Evolutionary conservation across 768 basidiomycete genomes (phyloP).

Genomic region (Gymnopilus dilepis): DNA sequence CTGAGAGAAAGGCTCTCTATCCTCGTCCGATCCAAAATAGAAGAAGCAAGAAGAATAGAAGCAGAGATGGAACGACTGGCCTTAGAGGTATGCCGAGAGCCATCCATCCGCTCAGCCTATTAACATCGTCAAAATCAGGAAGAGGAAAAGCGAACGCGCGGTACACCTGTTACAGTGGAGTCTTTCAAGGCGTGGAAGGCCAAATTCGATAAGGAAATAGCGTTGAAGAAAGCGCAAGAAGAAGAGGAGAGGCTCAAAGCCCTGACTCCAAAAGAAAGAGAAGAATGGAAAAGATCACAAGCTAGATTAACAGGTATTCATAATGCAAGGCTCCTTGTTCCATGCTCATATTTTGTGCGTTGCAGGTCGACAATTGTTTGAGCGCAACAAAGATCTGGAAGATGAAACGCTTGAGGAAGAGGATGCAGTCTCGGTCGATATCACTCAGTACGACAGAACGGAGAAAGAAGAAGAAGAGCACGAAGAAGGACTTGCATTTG

Average conservation of each 20-base stretch:
- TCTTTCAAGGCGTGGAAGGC: constrained; percentile 84
- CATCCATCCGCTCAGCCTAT: background rate
- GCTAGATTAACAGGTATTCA: constrained; percentile 71
- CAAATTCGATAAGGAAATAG: constrained; percentile 77
- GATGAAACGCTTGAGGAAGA: constrained; percentile 87
- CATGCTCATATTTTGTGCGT: constrained; percentile 4
- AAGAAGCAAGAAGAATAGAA: constrained; percentile 62
- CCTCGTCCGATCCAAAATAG: constrained; percentile 64
- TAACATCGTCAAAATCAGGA: constrained; percentile 52
- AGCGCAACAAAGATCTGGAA: constrained; percentile 76
- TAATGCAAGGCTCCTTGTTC: background rate
- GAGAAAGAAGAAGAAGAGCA: constrained; percentile 62
- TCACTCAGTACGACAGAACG: constrained; percentile 85
- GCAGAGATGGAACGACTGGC: constrained; percentile 74
- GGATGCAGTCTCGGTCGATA: constrained; percentile 84
- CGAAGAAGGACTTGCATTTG: constrained; percentile 70
- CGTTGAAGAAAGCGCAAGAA: constrained; percentile 60
- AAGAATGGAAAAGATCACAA: constrained; percentile 73
- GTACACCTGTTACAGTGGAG: constrained; percentile 88
- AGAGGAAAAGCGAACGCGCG: constrained; percentile 85
- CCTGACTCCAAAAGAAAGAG: constrained; percentile 79
- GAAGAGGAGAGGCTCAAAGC: constrained; percentile 78
- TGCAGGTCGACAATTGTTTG: constrained; percentile 93
- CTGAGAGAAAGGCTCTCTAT: constrained; percentile 77
- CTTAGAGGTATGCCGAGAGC: constrained; percentile 64